Evolutionary conservation across 2,329 filamentous ascomycete species (phyloP).

Genomic region (Xylariaceae sp.): DNA sequence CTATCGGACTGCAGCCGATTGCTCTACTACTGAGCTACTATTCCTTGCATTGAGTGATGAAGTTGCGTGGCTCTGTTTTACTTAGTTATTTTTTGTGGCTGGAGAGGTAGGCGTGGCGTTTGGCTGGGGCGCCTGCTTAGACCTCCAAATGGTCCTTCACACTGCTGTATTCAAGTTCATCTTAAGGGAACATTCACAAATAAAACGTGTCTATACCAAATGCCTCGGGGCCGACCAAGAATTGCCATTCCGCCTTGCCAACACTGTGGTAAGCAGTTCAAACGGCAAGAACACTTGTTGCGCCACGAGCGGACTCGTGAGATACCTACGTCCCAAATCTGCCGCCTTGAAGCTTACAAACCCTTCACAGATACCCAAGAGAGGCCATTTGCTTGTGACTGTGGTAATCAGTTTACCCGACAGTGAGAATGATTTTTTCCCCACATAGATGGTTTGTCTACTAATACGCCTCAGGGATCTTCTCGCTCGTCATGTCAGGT

Average conservation of each 20-base stretch:
- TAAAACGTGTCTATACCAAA: slow-evolving; percentile 2
- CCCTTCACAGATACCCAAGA: slow-evolving; percentile 42
- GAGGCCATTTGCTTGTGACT: slow-evolving; percentile 42
- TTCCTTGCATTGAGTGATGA: not conserved
- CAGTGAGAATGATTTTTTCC: slow-evolving; percentile 33
- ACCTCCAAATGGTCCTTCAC: too few relatives aligned
- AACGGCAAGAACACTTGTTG: slow-evolving; percentile 42
- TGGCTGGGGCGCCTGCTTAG: too few relatives aligned
- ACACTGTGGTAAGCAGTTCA: slow-evolving; percentile 43
- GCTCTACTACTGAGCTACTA: slow-evolving; percentile 9
- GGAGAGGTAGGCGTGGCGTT: not conserved
- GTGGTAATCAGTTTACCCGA: slow-evolving; percentile 41
- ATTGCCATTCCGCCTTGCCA: slow-evolving; percentile 34
- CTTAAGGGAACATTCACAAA: not conserved
- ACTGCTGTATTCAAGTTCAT: too few relatives aligned
- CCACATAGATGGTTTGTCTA: not conserved
- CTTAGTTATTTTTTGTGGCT: too few relatives aligned
- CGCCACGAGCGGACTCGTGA: slow-evolving; percentile 44
- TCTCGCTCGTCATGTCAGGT: slow-evolving; percentile 21
- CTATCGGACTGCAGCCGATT: slow-evolving; percentile 10
- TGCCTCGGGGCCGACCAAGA: slow-evolving; percentile 29
- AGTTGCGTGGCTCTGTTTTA: too few relatives aligned
- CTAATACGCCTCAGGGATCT: slow-evolving; percentile 17
- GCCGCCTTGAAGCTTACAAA: not conserved
- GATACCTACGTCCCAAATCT: slow-evolving; percentile 1